A percentile compares a stretch with the other conserved stretches of the same genome.
Conservation (phyloP, 805 yeast species). For the Priceomyces melissophilus region DNA sequence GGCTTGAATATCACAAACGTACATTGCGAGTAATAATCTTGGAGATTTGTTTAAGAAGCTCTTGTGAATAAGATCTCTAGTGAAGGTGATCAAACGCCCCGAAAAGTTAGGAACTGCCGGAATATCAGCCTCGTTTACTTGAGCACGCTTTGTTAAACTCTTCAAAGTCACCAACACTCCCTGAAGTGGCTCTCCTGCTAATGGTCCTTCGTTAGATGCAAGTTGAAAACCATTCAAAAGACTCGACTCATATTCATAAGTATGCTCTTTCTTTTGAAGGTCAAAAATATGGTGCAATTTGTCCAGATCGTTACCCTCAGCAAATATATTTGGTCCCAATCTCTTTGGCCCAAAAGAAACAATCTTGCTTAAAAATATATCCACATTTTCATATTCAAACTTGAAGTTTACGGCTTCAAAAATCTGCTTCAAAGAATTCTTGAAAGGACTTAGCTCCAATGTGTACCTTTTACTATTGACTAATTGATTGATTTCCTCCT, state of each 20-base stretch:
- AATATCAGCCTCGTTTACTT: constrained; percentile 19
- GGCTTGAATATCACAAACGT: constrained; percentile 92
- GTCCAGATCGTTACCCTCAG: constrained; percentile 43
- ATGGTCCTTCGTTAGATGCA: constrained; percentile 81
- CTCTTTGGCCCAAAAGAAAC: constrained; percentile 75
- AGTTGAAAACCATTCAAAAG: constrained; percentile 81
- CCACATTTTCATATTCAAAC: constrained; percentile 14
- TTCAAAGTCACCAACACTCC: constrained; percentile 60
- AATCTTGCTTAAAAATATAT: constrained; percentile 32
- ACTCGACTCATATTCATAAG: constrained; percentile 51
- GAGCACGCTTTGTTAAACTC: constrained; percentile 16
- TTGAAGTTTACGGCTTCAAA: constrained; percentile 14
- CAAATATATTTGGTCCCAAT: constrained; percentile 68
- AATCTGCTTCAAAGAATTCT: background rate
- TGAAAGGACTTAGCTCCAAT: constrained; percentile 2
- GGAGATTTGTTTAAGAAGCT: constrained; percentile 82
- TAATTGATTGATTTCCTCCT: constrained; percentile 38
- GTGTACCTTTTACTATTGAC: constrained; percentile 1
- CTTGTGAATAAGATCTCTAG: constrained; percentile 69
- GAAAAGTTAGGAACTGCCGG: constrained; percentile 45
- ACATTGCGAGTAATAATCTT: constrained; percentile 86
- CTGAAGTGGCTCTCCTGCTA: constrained; percentile 82
- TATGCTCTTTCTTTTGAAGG: constrained; percentile 9
- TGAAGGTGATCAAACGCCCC: constrained; percentile 71
- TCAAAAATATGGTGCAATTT: constrained; percentile 30